These are phyloP conservation scores for Yamadazyma songkhlaensis DNA, from an alignment of 1,139 yeast species.

Conservation along the genomic window DNA sequence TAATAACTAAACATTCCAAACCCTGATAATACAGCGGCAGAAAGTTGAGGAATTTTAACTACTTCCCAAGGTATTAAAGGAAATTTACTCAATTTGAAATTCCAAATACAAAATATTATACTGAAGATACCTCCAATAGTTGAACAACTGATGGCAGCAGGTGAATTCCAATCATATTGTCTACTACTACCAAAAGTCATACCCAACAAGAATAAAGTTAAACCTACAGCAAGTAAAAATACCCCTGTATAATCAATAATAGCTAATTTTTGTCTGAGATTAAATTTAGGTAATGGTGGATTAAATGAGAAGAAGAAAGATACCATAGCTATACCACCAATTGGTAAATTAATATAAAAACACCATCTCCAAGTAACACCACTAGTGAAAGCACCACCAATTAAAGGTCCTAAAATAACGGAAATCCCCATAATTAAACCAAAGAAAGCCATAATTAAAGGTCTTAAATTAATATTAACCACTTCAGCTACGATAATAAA, in stretches of 20 bases:
- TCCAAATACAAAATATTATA: constrained; percentile 24
- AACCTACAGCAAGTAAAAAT: constrained; percentile 41
- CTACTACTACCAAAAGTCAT: constrained; percentile 41
- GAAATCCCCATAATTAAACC: constrained; percentile 43
- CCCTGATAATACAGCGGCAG: constrained; percentile 21
- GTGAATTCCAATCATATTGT: constrained; percentile 49
- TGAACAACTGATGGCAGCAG: constrained; percentile 45
- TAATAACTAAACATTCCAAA: constrained; percentile 24
- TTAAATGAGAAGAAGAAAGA: constrained; percentile 26
- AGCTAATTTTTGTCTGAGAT: constrained; percentile 27
- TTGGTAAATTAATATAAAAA: constrained; percentile 54
- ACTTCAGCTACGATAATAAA: constrained; percentile 29
- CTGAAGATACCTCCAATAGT: constrained; percentile 37
- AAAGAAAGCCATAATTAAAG: constrained; percentile 36
- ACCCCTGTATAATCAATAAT: constrained; percentile 52
- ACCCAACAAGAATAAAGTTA: constrained; percentile 41
- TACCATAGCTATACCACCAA: constrained; percentile 32
- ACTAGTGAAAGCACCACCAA: constrained; percentile 51
- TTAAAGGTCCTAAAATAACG: constrained; percentile 53
- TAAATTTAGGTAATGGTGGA: constrained; percentile 28
- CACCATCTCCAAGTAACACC: constrained; percentile 70
- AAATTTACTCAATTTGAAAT: constrained; percentile 21
- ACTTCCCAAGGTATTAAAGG: constrained; percentile 30
- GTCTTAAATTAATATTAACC: constrained; percentile 27
- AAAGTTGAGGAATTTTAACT: constrained; percentile 20